Conservation (phyloP, 1,139 yeast genomes). For the Sugiyamaella japonica region DNA sequence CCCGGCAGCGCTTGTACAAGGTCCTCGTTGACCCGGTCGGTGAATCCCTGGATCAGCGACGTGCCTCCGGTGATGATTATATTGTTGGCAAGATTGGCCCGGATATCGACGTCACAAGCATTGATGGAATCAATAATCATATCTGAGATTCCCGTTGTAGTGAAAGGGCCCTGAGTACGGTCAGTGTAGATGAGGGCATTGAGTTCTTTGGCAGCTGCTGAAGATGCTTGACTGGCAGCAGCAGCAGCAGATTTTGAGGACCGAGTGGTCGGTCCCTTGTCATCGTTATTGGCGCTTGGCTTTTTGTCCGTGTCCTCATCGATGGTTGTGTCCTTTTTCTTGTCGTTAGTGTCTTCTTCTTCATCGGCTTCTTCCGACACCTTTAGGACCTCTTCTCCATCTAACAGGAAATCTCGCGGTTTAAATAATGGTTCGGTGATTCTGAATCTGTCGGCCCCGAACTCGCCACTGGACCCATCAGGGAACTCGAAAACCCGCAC, state of each 20-base stretch:
- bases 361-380: slow-evolving; percentile 34
- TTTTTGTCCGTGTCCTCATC: slow-evolving; percentile 13
- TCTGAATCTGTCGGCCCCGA: slow-evolving; percentile 61
- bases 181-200: slow-evolving; percentile 28
- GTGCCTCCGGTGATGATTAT: slow-evolving; percentile 90
- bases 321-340: slow-evolving; percentile 27
- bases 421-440: slow-evolving; percentile 76
- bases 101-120: slow-evolving; percentile 77
- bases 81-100: slow-evolving; percentile 89
- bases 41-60: slow-evolving; percentile 82
- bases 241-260: neutral
- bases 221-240: neutral
- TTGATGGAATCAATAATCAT: slow-evolving; percentile 66
- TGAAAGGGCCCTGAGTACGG: slow-evolving; percentile 27
- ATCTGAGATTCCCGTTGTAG: slow-evolving; percentile 59
- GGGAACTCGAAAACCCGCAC: slow-evolving; percentile 77
- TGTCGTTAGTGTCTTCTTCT: slow-evolving; percentile 29
- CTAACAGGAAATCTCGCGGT: slow-evolving; percentile 41
- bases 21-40: slow-evolving; percentile 77
- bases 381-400: slow-evolving; percentile 18
- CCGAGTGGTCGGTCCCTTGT: slow-evolving; percentile 2
- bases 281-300: slow-evolving; percentile 1
- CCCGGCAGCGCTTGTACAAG: slow-evolving; percentile 78
- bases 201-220: slow-evolving; percentile 21
- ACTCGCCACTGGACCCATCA: slow-evolving; percentile 56